Percentiles rank a stretch among this genome's conserved stretches.
phyloP scores from a whole-genome alignment of 1,284 basidiomycete species.

The Leucoagaricus sp. region DNA sequence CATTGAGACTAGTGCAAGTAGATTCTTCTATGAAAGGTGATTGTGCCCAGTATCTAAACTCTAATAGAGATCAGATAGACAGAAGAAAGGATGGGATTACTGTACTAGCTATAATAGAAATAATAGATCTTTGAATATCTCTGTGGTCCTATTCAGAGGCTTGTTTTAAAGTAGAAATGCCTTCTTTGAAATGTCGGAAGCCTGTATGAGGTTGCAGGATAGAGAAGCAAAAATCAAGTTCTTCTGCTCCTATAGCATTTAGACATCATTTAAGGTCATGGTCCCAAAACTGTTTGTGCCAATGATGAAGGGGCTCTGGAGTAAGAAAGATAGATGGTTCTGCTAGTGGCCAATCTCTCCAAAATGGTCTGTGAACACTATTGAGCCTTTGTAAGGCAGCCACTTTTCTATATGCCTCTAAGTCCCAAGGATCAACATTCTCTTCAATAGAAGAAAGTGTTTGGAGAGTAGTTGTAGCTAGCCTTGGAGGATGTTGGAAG shows the following conservation, averaged over 20 bases:
- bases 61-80: not conserved
- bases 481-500: not conserved
- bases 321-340: not conserved
- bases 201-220: not conserved
- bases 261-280: not conserved
- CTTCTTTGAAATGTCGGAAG: slow-evolving; percentile 8
- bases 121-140: not conserved
- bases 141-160: not conserved
- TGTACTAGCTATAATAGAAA: not conserved
- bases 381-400: not conserved
- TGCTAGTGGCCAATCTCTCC: not conserved
- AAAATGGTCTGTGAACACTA: not conserved
- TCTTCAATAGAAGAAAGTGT: not conserved
- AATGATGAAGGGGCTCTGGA: not conserved
- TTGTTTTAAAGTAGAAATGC: not conserved
- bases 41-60: not conserved
- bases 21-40: not conserved
- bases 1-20: not conserved
- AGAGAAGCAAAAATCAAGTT: not conserved
- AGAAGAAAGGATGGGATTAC: not conserved
- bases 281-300: not conserved
- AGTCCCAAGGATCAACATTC: not conserved
- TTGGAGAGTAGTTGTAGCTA: not conserved
- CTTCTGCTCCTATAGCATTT: not conserved
- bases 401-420: not conserved